These are phyloP conservation scores for Fusarium cicatricum DNA, from an alignment of 2,329 filamentous ascomycete species.

Conservation along the genomic window DNA sequence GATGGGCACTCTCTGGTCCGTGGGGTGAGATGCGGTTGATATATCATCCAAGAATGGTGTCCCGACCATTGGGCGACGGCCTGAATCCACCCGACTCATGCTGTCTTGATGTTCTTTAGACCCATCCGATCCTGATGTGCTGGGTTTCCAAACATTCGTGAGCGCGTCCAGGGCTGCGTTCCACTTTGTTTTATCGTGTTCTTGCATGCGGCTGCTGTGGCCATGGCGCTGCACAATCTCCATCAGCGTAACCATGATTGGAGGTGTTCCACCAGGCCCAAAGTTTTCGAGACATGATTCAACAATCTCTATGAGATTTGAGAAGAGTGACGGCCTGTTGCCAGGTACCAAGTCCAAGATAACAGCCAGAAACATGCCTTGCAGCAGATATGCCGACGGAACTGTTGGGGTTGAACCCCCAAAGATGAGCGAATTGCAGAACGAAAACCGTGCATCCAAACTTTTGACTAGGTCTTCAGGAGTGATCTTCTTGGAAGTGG, in stretches of 20 bases:
- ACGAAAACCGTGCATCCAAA: conserved; percentile 48
- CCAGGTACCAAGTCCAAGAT: conserved; percentile 46
- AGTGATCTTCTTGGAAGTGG: conserved; percentile 14
- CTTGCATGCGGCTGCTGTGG: conserved; percentile 43
- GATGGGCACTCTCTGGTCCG: conserved; percentile 31
- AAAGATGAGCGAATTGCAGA: conserved; percentile 51
- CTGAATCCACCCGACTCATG: conserved; percentile 28
- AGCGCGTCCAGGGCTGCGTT: conserved; percentile 40
- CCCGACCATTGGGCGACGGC: conserved; percentile 21
- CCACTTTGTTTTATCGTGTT: conserved; percentile 48
- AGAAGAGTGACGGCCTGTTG: conserved; percentile 47
- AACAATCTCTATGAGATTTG: conserved; percentile 48
- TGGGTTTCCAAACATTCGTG: conserved; percentile 39
- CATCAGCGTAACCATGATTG: conserved; percentile 47
- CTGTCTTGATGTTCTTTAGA: conserved; percentile 35
- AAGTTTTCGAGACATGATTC: conserved; percentile 46
- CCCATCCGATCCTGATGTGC: conserved; percentile 19
- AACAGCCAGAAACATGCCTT: conserved; percentile 49
- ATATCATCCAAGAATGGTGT: conserved; percentile 39
- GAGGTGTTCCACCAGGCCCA: conserved; percentile 47
- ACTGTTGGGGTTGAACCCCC: conserved; percentile 46
- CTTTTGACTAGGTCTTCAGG: conserved; percentile 45
- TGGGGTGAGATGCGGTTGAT: conserved; percentile 41
- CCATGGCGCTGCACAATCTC: conserved; percentile 47
- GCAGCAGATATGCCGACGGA: conserved; percentile 49